These are phyloP conservation scores for Favolaschia claudopus DNA, from an alignment of 768 basidiomycete species.

Conservation along the genomic window DNA sequence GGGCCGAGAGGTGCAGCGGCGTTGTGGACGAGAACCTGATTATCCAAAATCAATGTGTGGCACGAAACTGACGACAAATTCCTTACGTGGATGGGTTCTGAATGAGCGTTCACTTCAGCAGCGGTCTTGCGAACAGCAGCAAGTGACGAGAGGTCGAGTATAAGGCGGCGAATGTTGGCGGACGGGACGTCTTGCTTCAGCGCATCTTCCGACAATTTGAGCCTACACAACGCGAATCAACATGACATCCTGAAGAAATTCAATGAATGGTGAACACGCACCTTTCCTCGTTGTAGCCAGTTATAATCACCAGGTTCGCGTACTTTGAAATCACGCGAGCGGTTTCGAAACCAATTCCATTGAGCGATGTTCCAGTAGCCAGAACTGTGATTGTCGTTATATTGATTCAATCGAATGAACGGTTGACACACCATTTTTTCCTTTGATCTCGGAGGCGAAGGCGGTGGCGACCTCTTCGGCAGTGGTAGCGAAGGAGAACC, in stretches of 20 bases:
- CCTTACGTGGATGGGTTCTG: neutral
- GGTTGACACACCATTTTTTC: neutral
- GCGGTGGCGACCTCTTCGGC: too few species aligned
- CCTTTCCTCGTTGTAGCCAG: neutral
- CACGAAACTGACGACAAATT: too few species aligned
- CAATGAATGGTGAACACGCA: neutral
- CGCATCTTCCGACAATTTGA: neutral
- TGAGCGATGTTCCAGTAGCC: too few species aligned
- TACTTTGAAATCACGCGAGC: neutral
- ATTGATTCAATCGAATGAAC: too few species aligned
- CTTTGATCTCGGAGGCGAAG: neutral
- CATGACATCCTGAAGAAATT: too few species aligned
- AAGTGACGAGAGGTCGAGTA: neutral
- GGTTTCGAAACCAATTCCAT: neutral
- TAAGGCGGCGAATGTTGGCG: neutral
- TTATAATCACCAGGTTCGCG: neutral
- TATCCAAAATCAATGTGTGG: neutral
- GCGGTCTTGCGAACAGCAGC: neutral
- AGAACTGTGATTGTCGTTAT: neutral
- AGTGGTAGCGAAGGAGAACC: neutral
- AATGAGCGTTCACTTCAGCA: neutral
- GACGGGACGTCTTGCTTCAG: neutral
- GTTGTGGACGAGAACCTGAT: neutral
- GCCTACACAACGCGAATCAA: neutral
- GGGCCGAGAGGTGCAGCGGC: too few species aligned